phyloP scores from a whole-genome alignment of 1,139 yeast species.

The Saccharomyces hybrid region DNA sequence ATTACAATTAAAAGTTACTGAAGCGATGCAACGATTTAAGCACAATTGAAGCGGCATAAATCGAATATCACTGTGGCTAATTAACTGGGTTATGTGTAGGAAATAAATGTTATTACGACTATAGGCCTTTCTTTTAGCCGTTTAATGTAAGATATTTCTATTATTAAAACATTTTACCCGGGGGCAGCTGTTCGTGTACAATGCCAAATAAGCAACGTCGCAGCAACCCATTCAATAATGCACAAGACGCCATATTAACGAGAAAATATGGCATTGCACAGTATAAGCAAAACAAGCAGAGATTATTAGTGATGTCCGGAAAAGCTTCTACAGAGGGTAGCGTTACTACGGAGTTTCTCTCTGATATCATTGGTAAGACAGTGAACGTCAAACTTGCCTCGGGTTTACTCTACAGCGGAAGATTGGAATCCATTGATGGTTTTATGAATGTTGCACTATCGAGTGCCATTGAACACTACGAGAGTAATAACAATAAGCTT shows the following conservation, averaged over 20 bases:
- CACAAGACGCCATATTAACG: neutral
- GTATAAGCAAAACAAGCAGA: neutral
- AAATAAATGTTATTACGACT: neutral
- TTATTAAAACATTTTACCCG: neutral
- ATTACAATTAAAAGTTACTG: neutral
- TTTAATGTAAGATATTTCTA: neutral
- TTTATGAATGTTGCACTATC: conserved; percentile 92
- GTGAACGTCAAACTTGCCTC: conserved; percentile 82
- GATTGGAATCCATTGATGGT: conserved; percentile 86
- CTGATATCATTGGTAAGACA: conserved; percentile 68
- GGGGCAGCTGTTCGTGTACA: neutral
- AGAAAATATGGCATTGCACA: neutral
- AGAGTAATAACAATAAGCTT: conserved; percentile 42
- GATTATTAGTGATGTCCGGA: conserved; percentile 5
- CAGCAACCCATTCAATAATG: neutral
- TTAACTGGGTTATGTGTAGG: neutral
- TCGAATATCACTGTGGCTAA: neutral
- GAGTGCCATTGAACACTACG: conserved; percentile 54
- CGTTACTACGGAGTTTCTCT: conserved; percentile 66
- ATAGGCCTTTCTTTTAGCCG: neutral
- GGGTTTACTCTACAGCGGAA: conserved; percentile 75
- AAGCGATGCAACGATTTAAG: neutral
- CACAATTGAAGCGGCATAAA: neutral
- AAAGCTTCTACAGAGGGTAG: conserved; percentile 5
- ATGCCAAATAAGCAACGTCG: neutral